These are phyloP conservation scores for Mycena citricolor DNA, from an alignment of 1,284 basidiomycete genomes.

Conservation along the genomic window DNA sequence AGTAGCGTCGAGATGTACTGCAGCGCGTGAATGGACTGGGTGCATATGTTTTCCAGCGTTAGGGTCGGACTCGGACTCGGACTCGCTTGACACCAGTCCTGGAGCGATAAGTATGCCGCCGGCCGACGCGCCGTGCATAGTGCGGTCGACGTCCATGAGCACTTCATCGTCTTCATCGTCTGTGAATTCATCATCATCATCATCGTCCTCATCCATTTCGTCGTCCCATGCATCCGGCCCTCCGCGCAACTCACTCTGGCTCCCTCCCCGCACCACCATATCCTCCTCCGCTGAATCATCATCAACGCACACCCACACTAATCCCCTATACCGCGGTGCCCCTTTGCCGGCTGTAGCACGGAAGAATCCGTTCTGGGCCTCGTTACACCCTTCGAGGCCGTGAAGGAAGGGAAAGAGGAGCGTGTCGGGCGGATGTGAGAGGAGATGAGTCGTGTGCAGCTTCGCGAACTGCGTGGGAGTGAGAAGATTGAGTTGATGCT, in stretches of 20 bases:
- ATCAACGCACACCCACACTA: constrained; percentile 74
- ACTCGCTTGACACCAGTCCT: constrained; percentile 21
- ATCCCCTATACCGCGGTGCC: constrained; percentile 54
- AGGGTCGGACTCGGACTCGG: constrained; percentile 22
- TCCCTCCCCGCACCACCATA: too few relatives aligned
- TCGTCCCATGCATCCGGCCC: too few relatives aligned
- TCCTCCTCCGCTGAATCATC: too few relatives aligned
- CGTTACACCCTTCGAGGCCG: constrained; percentile 77
- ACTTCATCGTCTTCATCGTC: constrained; percentile 17
- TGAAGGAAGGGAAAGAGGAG: constrained; percentile 84
- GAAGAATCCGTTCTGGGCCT: constrained; percentile 78
- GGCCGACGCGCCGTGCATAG: constrained; percentile 16
- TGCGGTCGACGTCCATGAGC: constrained; percentile 18
- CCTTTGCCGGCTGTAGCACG: constrained; percentile 35
- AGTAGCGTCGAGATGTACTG: constrained; percentile 9
- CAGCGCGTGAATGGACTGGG: constrained; percentile 40
- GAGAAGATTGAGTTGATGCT: too few relatives aligned
- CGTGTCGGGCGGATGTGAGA: constrained; percentile 70
- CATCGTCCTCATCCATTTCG: too few relatives aligned
- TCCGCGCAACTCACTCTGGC: too few relatives aligned
- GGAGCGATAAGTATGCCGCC: too few relatives aligned
- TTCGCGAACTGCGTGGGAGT: constrained; percentile 55
- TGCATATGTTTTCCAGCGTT: constrained; percentile 48
- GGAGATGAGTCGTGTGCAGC: constrained; percentile 62
- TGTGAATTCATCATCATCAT: too few relatives aligned